Conservation (phyloP, 2,329 filamentous ascomycete genomes). For the Trichoderma hamatum region DNA sequence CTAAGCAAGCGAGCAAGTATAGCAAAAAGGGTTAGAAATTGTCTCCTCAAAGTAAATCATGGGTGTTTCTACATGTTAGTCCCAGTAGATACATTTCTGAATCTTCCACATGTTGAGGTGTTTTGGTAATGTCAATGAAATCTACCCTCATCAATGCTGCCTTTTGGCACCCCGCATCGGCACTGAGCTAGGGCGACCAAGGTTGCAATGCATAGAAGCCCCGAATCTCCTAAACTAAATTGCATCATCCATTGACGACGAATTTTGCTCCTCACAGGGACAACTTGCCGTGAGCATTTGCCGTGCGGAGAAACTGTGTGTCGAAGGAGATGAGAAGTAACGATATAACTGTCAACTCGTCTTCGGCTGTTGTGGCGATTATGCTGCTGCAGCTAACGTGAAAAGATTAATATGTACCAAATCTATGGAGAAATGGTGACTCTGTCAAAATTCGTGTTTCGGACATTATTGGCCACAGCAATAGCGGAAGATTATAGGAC, state of each 20-base stretch:
- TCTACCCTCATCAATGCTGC: neutral
- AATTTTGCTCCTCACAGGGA: neutral
- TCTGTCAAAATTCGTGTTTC: neutral
- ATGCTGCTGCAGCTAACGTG: neutral
- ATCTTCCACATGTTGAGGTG: neutral
- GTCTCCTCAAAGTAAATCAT: neutral
- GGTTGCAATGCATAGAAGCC: neutral
- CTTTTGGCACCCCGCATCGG: neutral
- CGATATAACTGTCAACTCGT: neutral
- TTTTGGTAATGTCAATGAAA: neutral
- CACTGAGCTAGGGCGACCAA: neutral
- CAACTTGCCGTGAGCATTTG: neutral
- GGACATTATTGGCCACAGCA: neutral
- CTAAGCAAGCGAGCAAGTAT: neutral
- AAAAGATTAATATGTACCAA: neutral
- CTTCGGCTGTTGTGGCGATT: neutral
- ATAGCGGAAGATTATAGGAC: neutral
- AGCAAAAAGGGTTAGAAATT: neutral
- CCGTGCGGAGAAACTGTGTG: neutral
- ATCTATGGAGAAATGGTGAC: neutral
- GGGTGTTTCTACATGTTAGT: neutral
- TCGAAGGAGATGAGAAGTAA: neutral
- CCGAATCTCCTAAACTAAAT: neutral
- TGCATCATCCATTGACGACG: neutral
- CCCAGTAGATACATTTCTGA: neutral